These are phyloP conservation scores for Rhodotorula sp. DNA, from an alignment of 1,284 basidiomycete genomes.

Conservation along the genomic window DNA sequence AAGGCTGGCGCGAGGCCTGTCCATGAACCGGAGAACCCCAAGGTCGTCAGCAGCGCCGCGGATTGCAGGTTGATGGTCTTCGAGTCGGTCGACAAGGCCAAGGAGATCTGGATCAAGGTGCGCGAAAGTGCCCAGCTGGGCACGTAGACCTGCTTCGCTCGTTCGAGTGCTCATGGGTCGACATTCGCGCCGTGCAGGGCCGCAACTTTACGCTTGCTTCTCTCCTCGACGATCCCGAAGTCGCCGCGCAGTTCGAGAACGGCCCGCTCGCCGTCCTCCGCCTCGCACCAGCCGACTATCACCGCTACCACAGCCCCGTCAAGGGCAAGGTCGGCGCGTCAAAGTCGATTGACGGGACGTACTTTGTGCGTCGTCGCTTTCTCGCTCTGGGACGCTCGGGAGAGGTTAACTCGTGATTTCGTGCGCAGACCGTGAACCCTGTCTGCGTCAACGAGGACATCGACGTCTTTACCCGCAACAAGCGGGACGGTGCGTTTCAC, in stretches of 20 bases:
- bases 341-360: constrained; percentile 51
- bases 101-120: constrained; percentile 60
- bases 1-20: constrained; percentile 66
- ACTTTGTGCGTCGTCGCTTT: constrained; percentile 33
- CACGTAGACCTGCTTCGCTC: too few species aligned
- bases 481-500: constrained; percentile 43
- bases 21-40: constrained; percentile 59
- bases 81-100: constrained; percentile 64
- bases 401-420: constrained; percentile 39
- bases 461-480: constrained; percentile 72
- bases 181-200: too few species aligned
- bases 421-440: constrained; percentile 62
- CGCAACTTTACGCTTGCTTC: constrained; percentile 65
- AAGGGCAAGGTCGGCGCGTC: constrained; percentile 60
- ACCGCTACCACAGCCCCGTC: constrained; percentile 77
- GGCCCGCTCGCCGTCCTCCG: constrained; percentile 64
- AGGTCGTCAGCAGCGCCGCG: constrained; percentile 64
- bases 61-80: constrained; percentile 59
- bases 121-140: too few species aligned
- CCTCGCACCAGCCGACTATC: constrained; percentile 71
- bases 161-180: too few species aligned
- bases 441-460: constrained; percentile 73
- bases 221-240: constrained; percentile 58
- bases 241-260: constrained; percentile 50
- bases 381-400: constrained; percentile 14